A percentile compares a stretch with the other conserved stretches of the same genome.
Evolutionary conservation across 208 protist genomes (phyloP).

Genomic region (Wallacemonas rigidus): DNA sequence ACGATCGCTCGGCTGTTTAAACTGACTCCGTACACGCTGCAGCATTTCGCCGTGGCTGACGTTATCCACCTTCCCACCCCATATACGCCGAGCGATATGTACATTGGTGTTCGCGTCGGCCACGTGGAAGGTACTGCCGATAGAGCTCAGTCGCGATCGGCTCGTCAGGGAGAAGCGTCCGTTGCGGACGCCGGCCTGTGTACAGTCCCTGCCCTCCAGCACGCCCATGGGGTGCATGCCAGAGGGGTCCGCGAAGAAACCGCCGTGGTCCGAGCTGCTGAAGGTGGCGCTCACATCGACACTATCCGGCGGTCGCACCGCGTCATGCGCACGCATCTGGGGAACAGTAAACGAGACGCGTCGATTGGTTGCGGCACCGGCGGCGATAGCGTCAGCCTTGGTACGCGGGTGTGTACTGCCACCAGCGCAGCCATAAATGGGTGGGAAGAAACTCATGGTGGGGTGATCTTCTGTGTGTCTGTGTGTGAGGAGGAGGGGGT

Average conservation of each 20-base stretch:
- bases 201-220: conserved; percentile 1
- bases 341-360: conserved; percentile 13
- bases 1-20: conserved; percentile 24
- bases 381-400: neutral
- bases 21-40: conserved; percentile 53
- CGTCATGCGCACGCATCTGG: neutral
- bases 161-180: conserved; percentile 15
- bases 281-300: conserved; percentile 1
- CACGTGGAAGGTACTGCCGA: conserved; percentile 5
- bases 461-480: neutral
- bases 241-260: neutral
- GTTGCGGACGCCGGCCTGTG: neutral
- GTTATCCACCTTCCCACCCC: conserved; percentile 24
- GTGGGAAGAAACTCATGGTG: neutral
- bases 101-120: conserved; percentile 5
- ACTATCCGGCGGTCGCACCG: neutral
- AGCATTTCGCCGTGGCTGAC: conserved; percentile 57
- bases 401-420: neutral
- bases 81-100: conserved; percentile 32
- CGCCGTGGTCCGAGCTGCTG: neutral
- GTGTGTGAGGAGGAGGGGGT: neutral
- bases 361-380: conserved; percentile 1
- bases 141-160: conserved; percentile 9
- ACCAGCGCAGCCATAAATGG: neutral
- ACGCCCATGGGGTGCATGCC: neutral